Evolutionary conservation across 1,139 yeast species (phyloP).

Genomic region (Magnusiomyces fungicola): DNA sequence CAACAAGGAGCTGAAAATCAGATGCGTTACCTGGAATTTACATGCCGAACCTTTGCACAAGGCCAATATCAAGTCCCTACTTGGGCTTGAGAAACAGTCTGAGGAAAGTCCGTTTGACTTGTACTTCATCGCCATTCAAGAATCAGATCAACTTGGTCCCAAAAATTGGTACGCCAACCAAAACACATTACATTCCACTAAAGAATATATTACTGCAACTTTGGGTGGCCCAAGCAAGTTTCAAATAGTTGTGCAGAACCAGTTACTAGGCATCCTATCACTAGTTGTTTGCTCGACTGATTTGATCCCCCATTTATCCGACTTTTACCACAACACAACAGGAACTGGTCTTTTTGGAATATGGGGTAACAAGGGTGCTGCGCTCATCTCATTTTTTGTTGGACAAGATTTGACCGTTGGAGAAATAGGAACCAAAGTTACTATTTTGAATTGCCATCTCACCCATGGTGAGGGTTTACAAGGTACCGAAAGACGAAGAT

Average conservation of each 20-base stretch:
- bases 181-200: slow-evolving; percentile 36
- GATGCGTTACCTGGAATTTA: slow-evolving; percentile 11
- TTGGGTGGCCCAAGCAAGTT: slow-evolving; percentile 24
- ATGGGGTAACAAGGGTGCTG: slow-evolving; percentile 60
- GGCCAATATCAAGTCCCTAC: slow-evolving; percentile 6
- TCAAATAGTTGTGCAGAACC: slow-evolving; percentile 35
- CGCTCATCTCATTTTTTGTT: slow-evolving; percentile 32
- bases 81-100: slow-evolving; percentile 6
- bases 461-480: slow-evolving; percentile 60
- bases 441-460: slow-evolving; percentile 57
- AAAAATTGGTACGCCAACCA: slow-evolving; percentile 40
- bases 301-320: slow-evolving; percentile 34
- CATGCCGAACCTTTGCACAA: slow-evolving; percentile 10
- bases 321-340: slow-evolving; percentile 36
- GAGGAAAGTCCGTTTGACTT: slow-evolving; percentile 29
- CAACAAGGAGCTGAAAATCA: background rate
- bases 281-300: slow-evolving; percentile 34
- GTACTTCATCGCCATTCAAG: slow-evolving; percentile 44
- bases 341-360: slow-evolving; percentile 49
- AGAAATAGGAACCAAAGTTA: slow-evolving; percentile 39
- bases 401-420: slow-evolving; percentile 28
- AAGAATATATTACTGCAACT: slow-evolving; percentile 27
- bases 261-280: slow-evolving; percentile 44
- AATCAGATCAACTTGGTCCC: slow-evolving; percentile 44
- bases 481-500: slow-evolving; percentile 36